Conservation (phyloP, 257 asterid species). For the Dorcoceras hygrometricum region DNA sequence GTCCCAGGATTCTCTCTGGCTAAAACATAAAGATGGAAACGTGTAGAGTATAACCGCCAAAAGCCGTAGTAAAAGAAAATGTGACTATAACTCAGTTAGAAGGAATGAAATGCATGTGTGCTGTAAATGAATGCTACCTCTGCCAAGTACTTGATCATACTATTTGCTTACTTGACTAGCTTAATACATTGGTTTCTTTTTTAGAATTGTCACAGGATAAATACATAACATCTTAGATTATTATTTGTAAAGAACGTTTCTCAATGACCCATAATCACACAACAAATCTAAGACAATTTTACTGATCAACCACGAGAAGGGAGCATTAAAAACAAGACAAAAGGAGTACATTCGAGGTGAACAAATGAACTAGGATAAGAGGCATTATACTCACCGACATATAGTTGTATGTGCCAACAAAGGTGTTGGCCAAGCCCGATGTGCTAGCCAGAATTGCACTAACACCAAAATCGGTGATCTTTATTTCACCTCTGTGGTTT, state of each 20-base stretch:
- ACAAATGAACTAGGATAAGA: background rate
- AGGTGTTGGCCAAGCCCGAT: slow-evolving; percentile 82
- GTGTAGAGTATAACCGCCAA: slow-evolving; percentile 7
- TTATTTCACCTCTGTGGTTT: slow-evolving; percentile 95
- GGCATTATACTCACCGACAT: slow-evolving; percentile 84
- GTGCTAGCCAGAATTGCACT: slow-evolving; percentile 87
- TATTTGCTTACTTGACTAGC: too few relatives aligned
- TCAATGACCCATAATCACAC: too few relatives aligned
- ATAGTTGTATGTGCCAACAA: slow-evolving; percentile 97
- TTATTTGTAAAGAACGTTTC: too few relatives aligned
- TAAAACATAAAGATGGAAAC: slow-evolving; percentile 26
- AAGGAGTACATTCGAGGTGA: background rate
- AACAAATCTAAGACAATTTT: too few relatives aligned
- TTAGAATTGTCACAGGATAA: background rate
- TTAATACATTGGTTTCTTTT: too few relatives aligned
- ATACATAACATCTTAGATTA: too few relatives aligned
- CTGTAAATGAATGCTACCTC: background rate
- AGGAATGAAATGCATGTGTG: background rate
- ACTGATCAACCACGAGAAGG: background rate
- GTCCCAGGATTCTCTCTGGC: slow-evolving; percentile 95
- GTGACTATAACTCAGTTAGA: too few relatives aligned
- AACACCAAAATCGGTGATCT: slow-evolving; percentile 97
- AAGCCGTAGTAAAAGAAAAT: background rate
- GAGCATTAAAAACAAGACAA: background rate
- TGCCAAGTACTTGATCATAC: too few relatives aligned